These are phyloP conservation scores for Chionographis japonica DNA, from an alignment of 106 monocot genomes.

Conservation along the genomic window DNA sequence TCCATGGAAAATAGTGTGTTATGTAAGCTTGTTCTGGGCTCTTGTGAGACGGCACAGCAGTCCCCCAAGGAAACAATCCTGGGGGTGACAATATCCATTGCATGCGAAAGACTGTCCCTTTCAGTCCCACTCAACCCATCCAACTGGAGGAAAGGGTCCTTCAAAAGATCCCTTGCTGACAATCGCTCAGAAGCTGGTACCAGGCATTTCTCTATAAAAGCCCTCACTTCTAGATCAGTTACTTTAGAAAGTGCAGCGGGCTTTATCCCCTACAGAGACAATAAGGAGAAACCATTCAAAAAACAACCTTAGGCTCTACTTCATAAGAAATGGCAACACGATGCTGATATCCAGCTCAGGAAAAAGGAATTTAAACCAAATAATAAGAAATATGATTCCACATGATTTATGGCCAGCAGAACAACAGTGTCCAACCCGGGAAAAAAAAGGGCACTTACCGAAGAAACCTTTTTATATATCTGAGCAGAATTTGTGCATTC, in stretches of 20 bases:
- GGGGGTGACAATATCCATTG: conserved; percentile 4
- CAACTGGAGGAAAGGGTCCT: conserved; percentile 50
- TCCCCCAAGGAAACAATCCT: neutral
- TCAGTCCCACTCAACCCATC: conserved; percentile 12
- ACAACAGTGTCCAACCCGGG: neutral
- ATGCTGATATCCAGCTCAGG: too few species aligned
- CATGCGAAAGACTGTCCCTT: neutral
- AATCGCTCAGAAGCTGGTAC: conserved; percentile 40
- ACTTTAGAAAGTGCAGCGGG: conserved; percentile 58
- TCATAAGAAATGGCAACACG: too few species aligned
- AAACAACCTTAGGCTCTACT: neutral
- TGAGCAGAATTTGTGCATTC: conserved; percentile 61
- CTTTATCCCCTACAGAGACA: conserved; percentile 55
- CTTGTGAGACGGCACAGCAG: neutral
- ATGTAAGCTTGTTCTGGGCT: neutral
- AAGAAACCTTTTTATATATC: conserved; percentile 57
- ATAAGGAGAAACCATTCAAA: neutral
- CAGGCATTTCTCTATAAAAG: conserved; percentile 69
- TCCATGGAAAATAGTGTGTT: neutral
- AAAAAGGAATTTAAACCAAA: too few species aligned
- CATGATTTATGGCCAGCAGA: neutral
- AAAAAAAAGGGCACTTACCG: conserved; percentile 27
- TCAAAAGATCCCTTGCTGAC: conserved; percentile 43
- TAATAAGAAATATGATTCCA: neutral
- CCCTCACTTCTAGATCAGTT: conserved; percentile 45